Conservation (phyloP, 1,284 basidiomycete species). For the Trichosporon sp. region DNA sequence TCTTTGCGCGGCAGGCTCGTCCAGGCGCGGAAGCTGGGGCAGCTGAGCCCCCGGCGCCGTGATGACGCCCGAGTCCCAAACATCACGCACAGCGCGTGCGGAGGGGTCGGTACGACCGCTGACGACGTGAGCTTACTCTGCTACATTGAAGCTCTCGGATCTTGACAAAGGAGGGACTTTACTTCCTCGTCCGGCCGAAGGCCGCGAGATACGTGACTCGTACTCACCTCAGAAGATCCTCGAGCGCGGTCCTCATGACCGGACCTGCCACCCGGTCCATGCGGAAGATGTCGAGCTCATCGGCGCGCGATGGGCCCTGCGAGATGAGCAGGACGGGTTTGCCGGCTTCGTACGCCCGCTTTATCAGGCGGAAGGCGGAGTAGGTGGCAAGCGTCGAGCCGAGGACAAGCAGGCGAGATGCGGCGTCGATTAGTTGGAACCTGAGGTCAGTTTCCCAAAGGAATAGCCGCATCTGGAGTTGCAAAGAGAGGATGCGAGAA, state of each 20-base stretch:
- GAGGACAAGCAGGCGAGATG: slow-evolving; percentile 72
- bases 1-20: background rate
- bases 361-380: slow-evolving; percentile 83
- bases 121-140: slow-evolving; percentile 21
- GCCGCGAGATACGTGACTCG: too few species aligned
- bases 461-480: too few species aligned
- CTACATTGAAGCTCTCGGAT: too few species aligned
- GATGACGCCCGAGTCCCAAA: slow-evolving; percentile 46
- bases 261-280: slow-evolving; percentile 71
- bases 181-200: too few species aligned
- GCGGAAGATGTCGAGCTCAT: slow-evolving; percentile 74
- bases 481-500: too few species aligned
- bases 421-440: slow-evolving; percentile 64
- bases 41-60: background rate
- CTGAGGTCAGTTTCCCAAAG: slow-evolving; percentile 54
- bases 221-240: slow-evolving; percentile 49
- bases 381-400: slow-evolving; percentile 90
- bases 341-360: slow-evolving; percentile 70
- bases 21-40: slow-evolving; percentile 3
- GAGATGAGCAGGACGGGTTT: slow-evolving; percentile 82
- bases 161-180: too few species aligned
- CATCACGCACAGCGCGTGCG: slow-evolving; percentile 33
- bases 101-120: slow-evolving; percentile 33
- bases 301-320: slow-evolving; percentile 80
- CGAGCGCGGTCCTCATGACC: slow-evolving; percentile 65